phyloP scores from a whole-genome alignment of 176 grass and related monocot genomes.

The Coix lacrymajobi region DNA sequence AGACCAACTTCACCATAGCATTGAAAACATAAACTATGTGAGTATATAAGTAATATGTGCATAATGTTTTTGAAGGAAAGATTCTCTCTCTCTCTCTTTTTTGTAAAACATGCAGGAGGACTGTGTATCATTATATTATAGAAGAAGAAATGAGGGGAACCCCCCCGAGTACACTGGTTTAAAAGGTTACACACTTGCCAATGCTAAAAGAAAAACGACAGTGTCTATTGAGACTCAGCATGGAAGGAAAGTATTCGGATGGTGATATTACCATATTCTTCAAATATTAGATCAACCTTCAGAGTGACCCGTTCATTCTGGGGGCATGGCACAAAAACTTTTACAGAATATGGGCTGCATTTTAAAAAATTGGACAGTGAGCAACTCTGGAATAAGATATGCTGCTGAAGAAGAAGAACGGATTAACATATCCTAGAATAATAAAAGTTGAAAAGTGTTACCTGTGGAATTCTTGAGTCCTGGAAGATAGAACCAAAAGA shows the following conservation, averaged over 20 bases:
- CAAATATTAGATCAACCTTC: constrained; percentile 80
- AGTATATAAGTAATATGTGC: constrained; percentile 12
- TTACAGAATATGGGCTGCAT: constrained; percentile 80
- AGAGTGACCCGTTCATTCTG: constrained; percentile 60
- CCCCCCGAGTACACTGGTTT: no score
- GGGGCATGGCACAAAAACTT: constrained; percentile 61
- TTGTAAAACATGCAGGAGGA: no score
- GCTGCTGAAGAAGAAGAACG: constrained; percentile 13
- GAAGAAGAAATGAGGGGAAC: no score
- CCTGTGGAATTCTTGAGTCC: constrained; percentile 82
- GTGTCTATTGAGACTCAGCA: background rate
- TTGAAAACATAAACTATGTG: constrained; percentile 17
- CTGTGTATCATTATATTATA: no score
- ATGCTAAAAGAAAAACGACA: background rate
- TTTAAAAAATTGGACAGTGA: constrained; percentile 25
- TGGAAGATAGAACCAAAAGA: constrained; percentile 33
- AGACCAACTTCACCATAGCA: constrained; percentile 65
- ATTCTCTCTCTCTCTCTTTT: background rate
- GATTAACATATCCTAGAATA: background rate
- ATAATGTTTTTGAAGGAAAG: constrained; percentile 1
- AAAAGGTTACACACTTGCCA: background rate
- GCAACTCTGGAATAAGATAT: constrained; percentile 24
- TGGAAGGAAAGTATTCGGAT: background rate
- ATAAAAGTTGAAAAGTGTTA: constrained; percentile 32
- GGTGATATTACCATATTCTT: constrained; percentile 76